Base-by-base conservation (phyloP, 192 early-diverging fungal species). In the Coemansia sp. region DNA sequence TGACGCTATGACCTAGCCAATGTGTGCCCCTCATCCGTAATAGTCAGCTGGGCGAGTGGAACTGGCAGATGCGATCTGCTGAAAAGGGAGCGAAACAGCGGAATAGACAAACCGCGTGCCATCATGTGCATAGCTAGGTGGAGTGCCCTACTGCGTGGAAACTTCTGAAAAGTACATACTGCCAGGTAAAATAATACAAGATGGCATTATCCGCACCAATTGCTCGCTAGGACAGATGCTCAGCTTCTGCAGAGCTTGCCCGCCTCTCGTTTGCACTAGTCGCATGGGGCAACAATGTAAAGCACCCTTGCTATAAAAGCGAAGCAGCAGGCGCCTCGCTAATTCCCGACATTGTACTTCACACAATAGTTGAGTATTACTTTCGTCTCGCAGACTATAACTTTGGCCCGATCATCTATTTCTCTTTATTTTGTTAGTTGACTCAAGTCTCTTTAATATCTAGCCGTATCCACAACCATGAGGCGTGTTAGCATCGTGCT, bases 401-500 rank as follows among this genome's bases (percentile, higher is more conserved):
- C 24, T 13, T 54, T 27, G 6, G 51, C 51, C 14, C 21, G 27
- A 31, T 31, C 51, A 3, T 4, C 21, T 51, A 24, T 27, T n/a
- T 42, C 41, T 42, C 41, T 42, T 35, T 57, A 16, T 33, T n/a
- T 0, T 57, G 54, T 57, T 57, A 57, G 31, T 29, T 27, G 48
- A 16, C 54, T 24, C 48, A 24, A 34, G 29, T 17, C 3, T 34
- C 14, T 14, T 5, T 62, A 62, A 41, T 62, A 24, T 17, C 13
- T 29, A 27, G 54, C 27, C 45, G 45, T 50, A 50, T 50, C 19
- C 7, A 3, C 46, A 21, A 50, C 54, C 31, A 75, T 75, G 73
- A 75, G 60, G 54, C 67, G 74, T 35, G 59, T 75, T 19, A 46
- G 74, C 45, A 42, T 68, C 51, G 61, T 62, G 44, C 44, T 79